phyloP scores from a whole-genome alignment of 495 filamentous ascomycete genomes.

The Margaritispora aquatica region DNA sequence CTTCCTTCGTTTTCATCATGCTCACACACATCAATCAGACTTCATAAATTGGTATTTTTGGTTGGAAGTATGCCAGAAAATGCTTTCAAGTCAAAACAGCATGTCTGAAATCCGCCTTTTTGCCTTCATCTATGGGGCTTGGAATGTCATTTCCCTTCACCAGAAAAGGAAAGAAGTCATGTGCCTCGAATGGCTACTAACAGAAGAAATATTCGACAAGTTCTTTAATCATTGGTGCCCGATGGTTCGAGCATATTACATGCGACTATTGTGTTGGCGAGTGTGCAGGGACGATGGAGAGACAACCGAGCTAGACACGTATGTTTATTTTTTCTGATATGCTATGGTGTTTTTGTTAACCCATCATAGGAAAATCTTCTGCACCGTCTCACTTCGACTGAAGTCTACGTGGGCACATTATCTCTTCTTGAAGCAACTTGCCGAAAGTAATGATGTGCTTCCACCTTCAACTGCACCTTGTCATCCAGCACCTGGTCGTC shows the following conservation, averaged over 20 bases:
- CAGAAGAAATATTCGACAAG: slow-evolving; percentile 68
- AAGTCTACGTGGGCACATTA: slow-evolving; percentile 75
- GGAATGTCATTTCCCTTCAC: slow-evolving; percentile 66
- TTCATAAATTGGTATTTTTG: slow-evolving; percentile 82
- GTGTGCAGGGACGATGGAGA: slow-evolving; percentile 72
- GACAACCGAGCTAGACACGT: slow-evolving; percentile 62
- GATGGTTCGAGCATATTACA: slow-evolving; percentile 94
- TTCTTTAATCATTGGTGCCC: slow-evolving; percentile 98
- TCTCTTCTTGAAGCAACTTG: slow-evolving; percentile 60
- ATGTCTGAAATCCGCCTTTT: slow-evolving; percentile 89
- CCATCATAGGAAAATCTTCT: slow-evolving; percentile 50
- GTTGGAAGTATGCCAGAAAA: slow-evolving; percentile 75
- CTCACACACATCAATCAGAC: slow-evolving; percentile 23
- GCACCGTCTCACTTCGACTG: slow-evolving; percentile 61
- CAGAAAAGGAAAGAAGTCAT: slow-evolving; percentile 63
- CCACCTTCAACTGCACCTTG: slow-evolving; percentile 75
- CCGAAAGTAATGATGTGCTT: slow-evolving; percentile 46
- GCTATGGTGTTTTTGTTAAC: slow-evolving; percentile 15
- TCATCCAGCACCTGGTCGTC: slow-evolving; percentile 81
- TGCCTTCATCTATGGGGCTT: slow-evolving; percentile 76
- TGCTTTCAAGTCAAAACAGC: slow-evolving; percentile 84
- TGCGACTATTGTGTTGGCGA: slow-evolving; percentile 91
- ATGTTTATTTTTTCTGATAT: neutral
- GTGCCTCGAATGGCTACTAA: slow-evolving; percentile 76
- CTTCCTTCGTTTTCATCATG: slow-evolving; percentile 39